Percentiles rank a stretch among this genome's conserved stretches.
phyloP scores from a whole-genome alignment of 257 asterid species.

The Capsicum chinense region DNA sequence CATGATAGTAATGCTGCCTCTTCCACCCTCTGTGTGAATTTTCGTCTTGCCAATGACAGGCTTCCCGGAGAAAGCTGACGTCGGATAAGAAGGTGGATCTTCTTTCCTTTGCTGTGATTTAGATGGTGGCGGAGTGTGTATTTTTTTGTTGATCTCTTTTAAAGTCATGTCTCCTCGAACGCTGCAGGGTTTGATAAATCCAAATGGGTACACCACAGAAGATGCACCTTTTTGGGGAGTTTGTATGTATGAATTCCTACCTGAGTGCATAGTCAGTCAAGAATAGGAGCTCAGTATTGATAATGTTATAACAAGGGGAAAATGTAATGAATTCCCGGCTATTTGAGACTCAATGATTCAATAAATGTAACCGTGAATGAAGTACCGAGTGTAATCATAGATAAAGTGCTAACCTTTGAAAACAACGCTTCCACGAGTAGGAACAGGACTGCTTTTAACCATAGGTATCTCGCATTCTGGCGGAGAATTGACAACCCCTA shows the following conservation, averaged over 20 bases:
- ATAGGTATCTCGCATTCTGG: slow-evolving; percentile 21
- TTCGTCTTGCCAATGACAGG: slow-evolving; percentile 45
- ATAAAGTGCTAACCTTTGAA: slow-evolving; percentile 37
- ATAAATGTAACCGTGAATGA: not conserved
- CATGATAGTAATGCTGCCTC: slow-evolving; percentile 48
- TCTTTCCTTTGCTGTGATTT: slow-evolving; percentile 22
- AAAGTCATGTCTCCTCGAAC: slow-evolving; percentile 45
- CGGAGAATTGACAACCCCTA: slow-evolving; percentile 19
- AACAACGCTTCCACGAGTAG: slow-evolving; percentile 17
- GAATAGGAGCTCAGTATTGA: slow-evolving; percentile 21
- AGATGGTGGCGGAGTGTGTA: slow-evolving; percentile 33
- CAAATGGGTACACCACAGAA: slow-evolving; percentile 45
- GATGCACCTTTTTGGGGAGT: slow-evolving; percentile 30
- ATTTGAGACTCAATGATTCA: not conserved
- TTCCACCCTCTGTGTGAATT: slow-evolving; percentile 43
- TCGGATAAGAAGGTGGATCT: slow-evolving; percentile 38
- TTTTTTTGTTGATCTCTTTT: slow-evolving; percentile 43
- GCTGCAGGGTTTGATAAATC: slow-evolving; percentile 43
- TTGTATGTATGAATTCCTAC: slow-evolving; percentile 34
- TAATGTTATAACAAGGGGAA: not conserved
- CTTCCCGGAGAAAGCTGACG: slow-evolving; percentile 50
- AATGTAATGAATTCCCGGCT: not conserved
- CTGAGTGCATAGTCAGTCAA: slow-evolving; percentile 33
- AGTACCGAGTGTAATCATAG: not conserved
- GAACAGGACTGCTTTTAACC: slow-evolving; percentile 23